Evolutionary conservation across 768 basidiomycete genomes (phyloP).

Genomic region (Crassisporium funariophilum): DNA sequence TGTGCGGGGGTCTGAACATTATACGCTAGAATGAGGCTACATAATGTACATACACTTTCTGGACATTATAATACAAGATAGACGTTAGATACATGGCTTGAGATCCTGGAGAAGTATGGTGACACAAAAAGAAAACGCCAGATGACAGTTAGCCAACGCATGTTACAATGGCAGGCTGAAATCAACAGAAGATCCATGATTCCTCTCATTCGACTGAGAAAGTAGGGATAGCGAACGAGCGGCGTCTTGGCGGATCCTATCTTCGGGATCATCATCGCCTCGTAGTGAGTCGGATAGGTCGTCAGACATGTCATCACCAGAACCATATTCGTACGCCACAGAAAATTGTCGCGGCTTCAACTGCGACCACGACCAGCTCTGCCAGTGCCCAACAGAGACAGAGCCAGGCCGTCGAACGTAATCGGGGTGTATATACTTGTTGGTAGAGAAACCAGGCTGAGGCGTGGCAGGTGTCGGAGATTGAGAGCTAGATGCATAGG

Average conservation of each 20-base stretch:
- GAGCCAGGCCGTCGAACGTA: constrained; percentile 15
- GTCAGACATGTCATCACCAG: constrained; percentile 14
- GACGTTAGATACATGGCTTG: too few species aligned
- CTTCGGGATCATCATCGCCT: constrained; percentile 12
- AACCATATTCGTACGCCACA: constrained; percentile 10
- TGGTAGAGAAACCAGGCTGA: constrained; percentile 18
- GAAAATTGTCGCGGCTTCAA: constrained; percentile 36
- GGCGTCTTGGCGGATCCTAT: constrained; percentile 21
- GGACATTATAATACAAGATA: too few species aligned
- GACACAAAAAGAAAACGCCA: too few species aligned
- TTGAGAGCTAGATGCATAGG: constrained; percentile 10
- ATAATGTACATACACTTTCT: too few species aligned
- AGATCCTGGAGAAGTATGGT: too few species aligned
- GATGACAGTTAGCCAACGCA: too few species aligned
- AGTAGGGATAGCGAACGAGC: constrained; percentile 24
- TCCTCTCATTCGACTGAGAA: constrained; percentile 16
- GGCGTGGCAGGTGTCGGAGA: constrained; percentile 9
- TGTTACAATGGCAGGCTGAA: too few species aligned
- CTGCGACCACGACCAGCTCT: constrained; percentile 48
- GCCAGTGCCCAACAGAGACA: constrained; percentile 29
- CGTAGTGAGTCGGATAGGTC: constrained; percentile 12
- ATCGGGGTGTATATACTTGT: constrained; percentile 36
- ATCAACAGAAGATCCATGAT: too few species aligned
- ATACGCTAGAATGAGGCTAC: too few species aligned
- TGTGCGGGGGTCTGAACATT: too few species aligned